Evolutionary conservation across 1,139 yeast genomes (phyloP).

Genomic region (Lodderomyces metapsilosis): DNA sequence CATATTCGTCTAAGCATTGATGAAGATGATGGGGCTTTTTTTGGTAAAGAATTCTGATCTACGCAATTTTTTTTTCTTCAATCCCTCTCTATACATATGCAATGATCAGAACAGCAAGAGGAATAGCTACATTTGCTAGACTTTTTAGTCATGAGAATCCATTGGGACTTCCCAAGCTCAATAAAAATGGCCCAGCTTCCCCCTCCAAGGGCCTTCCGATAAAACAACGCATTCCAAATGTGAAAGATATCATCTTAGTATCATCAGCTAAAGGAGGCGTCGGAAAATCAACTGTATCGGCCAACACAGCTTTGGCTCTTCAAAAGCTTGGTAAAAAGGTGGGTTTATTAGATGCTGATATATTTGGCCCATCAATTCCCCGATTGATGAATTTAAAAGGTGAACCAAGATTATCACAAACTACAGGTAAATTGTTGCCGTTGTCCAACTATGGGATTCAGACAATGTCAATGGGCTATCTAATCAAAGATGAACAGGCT

Average conservation of each 20-base stretch:
- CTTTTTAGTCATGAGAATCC: constrained; percentile 29
- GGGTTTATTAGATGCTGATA: constrained; percentile 77
- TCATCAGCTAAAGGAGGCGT: constrained; percentile 85
- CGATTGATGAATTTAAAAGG: constrained; percentile 62
- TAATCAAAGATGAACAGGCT: constrained; percentile 66
- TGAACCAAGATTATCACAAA: constrained; percentile 57
- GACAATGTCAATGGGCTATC: constrained; percentile 89
- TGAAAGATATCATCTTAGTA: constrained; percentile 60
- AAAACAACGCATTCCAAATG: constrained; percentile 57
- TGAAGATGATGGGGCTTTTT: not conserved
- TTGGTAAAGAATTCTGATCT: too few relatives aligned
- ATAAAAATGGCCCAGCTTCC: constrained; percentile 20
- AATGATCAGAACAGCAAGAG: not conserved
- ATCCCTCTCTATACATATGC: too few relatives aligned
- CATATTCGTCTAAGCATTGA: constrained; percentile 2
- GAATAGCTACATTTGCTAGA: constrained; percentile 1
- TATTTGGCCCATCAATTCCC: constrained; percentile 85
- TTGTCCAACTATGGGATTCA: constrained; percentile 74
- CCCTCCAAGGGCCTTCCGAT: constrained; percentile 53
- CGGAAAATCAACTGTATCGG: constrained; percentile 57
- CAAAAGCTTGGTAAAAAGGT: constrained; percentile 54
- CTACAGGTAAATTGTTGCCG: constrained; percentile 60
- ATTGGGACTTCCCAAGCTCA: constrained; percentile 51
- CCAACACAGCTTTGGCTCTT: constrained; percentile 66
- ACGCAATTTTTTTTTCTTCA: too few relatives aligned